Percentiles rank a stretch among this genome's conserved stretches.
phyloP scores from a whole-genome alignment of 2,329 filamentous ascomycete genomes.

The Pseudocercospora macadamiae region DNA sequence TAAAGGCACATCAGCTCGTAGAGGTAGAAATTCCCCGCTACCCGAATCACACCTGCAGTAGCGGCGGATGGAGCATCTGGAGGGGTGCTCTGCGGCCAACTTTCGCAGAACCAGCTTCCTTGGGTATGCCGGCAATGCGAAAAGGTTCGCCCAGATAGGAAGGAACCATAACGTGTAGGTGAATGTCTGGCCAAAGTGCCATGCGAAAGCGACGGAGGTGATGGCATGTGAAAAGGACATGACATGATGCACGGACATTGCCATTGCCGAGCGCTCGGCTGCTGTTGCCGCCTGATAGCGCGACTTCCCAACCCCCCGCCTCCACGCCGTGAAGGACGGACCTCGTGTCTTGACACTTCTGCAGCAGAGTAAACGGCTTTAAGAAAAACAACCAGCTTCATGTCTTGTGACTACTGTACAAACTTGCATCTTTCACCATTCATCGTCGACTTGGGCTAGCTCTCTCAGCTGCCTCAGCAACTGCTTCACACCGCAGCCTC shows the following conservation, averaged over 20 bases:
- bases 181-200: not conserved
- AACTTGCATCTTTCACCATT: not conserved
- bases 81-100: not conserved
- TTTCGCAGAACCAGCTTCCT: not conserved
- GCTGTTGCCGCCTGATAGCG: not conserved
- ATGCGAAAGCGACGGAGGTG: not conserved
- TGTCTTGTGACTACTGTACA: conserved; percentile 2
- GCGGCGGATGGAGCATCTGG: not conserved
- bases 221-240: not conserved
- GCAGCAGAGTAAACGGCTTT: not conserved
- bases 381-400: conserved; percentile 3
- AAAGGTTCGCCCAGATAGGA: not conserved
- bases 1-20: not conserved
- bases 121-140: not conserved
- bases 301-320: not conserved
- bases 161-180: not conserved
- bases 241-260: not conserved
- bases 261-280: not conserved
- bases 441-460: not conserved
- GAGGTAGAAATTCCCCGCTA: not conserved
- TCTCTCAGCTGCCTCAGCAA: not conserved
- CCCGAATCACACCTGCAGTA: conserved; percentile 2
- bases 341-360: not conserved
- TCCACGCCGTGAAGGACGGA: too few species aligned
- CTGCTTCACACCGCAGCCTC: not conserved